These are phyloP conservation scores for Medakamo hakoo DNA, from an alignment of 139 green algal genomes.

Conservation along the genomic window DNA sequence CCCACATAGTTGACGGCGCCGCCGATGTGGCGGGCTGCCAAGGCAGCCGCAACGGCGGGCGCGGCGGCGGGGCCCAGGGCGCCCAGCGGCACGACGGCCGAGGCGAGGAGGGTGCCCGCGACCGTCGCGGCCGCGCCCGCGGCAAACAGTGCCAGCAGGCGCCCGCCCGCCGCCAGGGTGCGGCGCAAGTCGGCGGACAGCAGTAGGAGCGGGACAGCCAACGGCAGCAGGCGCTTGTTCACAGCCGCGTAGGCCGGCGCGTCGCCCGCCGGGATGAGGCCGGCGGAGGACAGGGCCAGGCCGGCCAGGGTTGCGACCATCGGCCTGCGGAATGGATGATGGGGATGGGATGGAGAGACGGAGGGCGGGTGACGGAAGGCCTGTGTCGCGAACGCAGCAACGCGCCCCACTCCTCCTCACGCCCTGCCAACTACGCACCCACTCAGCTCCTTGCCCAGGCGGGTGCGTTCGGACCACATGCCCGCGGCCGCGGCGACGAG, in stretches of 20 bases:
- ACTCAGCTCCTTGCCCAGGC: slow-evolving; percentile 55
- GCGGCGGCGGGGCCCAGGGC: slow-evolving; percentile 42
- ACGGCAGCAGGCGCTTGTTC: slow-evolving; percentile 69
- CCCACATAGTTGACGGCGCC: slow-evolving; percentile 86
- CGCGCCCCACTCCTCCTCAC: background rate
- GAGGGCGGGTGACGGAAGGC: no score
- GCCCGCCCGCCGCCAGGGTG: slow-evolving; percentile 54
- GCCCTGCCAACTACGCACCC: slow-evolving; percentile 15
- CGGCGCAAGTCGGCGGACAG: slow-evolving; percentile 59
- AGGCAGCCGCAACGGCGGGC: slow-evolving; percentile 62
- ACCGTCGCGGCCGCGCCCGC: slow-evolving; percentile 47
- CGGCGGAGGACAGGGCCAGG: slow-evolving; percentile 53
- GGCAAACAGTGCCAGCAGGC: slow-evolving; percentile 56
- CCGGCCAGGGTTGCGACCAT: slow-evolving; percentile 58
- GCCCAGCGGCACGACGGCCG: slow-evolving; percentile 41
- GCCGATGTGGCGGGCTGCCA: slow-evolving; percentile 79
- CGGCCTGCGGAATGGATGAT: slow-evolving; percentile 16
- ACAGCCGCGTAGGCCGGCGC: slow-evolving; percentile 32
- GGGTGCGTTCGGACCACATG: slow-evolving; percentile 41
- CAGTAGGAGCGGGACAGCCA: slow-evolving; percentile 83
- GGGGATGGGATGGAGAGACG: background rate
- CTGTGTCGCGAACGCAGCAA: background rate
- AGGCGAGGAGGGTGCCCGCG: slow-evolving; percentile 38
- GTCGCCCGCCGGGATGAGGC: slow-evolving; percentile 34
- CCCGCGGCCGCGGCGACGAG: slow-evolving; percentile 30